A percentile compares a stretch with the other conserved stretches of the same genome.
phyloP scores from a whole-genome alignment of 805 yeast genomes.

The Metschnikowia corniflorae region DNA sequence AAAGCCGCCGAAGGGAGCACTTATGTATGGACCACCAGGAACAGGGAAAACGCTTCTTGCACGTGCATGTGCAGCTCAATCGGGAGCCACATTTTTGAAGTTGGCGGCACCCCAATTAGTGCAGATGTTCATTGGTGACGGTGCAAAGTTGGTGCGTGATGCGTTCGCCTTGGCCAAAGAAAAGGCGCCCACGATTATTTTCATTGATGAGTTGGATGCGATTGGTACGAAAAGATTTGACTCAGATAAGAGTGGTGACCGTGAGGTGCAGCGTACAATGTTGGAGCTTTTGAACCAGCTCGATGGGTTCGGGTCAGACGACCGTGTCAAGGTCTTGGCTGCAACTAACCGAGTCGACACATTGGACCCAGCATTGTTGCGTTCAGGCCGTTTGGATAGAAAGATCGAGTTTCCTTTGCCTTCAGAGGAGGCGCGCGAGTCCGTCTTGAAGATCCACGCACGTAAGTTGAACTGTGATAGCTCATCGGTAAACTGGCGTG shows the following conservation, averaged over 20 bases:
- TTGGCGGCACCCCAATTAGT: slow-evolving; percentile 23
- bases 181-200: slow-evolving; percentile 22
- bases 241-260: slow-evolving; percentile 21
- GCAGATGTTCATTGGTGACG: slow-evolving; percentile 23
- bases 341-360: slow-evolving; percentile 22
- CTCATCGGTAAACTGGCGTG: slow-evolving; percentile 93
- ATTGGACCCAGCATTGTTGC: slow-evolving; percentile 22
- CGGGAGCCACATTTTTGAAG: slow-evolving; percentile 21
- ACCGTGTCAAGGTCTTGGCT: slow-evolving; percentile 43
- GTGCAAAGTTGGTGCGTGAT: slow-evolving; percentile 22
- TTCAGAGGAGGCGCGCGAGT: slow-evolving; percentile 95
- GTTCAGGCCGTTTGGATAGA: slow-evolving; percentile 22
- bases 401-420: slow-evolving; percentile 88
- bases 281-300: slow-evolving; percentile 23
- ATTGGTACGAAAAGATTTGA: slow-evolving; percentile 22
- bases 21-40: slow-evolving; percentile 23
- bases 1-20: slow-evolving; percentile 22
- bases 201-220: slow-evolving; percentile 23
- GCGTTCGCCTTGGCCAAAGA: slow-evolving; percentile 23
- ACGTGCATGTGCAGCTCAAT: slow-evolving; percentile 22
- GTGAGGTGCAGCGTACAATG: slow-evolving; percentile 23
- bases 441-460: slow-evolving; percentile 94
- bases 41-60: slow-evolving; percentile 23
- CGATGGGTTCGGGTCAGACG: slow-evolving; percentile 21
- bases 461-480: slow-evolving; percentile 90